Evolutionary conservation across 306 rosid genomes (phyloP).

Genomic region (Quercus rubra): DNA sequence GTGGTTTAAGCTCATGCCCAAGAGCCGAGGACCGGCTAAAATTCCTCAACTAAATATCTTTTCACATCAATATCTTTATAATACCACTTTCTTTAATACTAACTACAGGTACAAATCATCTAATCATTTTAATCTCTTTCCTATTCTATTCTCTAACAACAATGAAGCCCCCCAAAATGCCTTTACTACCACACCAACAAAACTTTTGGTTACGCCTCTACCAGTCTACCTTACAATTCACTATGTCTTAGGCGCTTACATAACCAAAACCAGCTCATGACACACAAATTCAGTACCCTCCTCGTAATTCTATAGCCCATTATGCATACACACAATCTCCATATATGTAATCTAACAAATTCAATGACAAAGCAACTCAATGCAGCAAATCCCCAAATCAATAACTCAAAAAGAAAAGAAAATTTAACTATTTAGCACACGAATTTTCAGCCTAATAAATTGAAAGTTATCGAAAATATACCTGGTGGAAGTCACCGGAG

Average conservation of each 20-base stretch:
- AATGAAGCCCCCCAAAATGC: too few species aligned
- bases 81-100: not conserved
- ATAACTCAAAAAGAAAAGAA: not conserved
- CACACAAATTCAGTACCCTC: not conserved
- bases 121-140: not conserved
- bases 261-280: not conserved
- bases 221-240: not conserved
- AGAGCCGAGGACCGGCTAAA: not conserved
- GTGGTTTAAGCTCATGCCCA: too few species aligned
- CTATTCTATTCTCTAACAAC: too few species aligned
- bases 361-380: not conserved
- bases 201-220: not conserved
- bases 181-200: not conserved
- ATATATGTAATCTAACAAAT: not conserved
- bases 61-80: not conserved
- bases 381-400: not conserved
- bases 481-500: conserved; percentile 98
- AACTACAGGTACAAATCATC: not conserved
- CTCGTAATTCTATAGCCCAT: not conserved
- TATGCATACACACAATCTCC: not conserved
- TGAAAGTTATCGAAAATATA: conserved; percentile 7
- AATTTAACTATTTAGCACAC: not conserved
- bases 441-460: not conserved
- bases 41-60: not conserved
- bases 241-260: not conserved